These are phyloP conservation scores for Grosmannia clavigera DNA, from an alignment of 2,329 filamentous ascomycete genomes.

Conservation along the genomic window DNA sequence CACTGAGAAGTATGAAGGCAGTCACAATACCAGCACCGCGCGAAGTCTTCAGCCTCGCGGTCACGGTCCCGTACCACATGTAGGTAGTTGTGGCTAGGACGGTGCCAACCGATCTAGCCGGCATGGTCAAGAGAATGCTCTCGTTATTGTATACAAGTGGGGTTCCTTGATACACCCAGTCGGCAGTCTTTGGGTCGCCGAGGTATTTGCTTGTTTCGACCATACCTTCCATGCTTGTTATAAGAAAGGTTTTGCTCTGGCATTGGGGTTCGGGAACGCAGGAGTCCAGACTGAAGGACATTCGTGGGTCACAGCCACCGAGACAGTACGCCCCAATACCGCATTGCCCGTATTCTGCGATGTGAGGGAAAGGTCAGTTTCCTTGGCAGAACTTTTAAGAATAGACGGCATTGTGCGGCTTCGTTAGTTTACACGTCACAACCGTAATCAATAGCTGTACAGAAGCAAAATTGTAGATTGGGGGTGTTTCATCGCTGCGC, in stretches of 20 bases:
- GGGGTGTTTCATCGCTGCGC: too few species aligned
- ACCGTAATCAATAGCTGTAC: background rate
- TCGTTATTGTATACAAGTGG: conserved; percentile 52
- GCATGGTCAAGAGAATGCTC: conserved; percentile 78
- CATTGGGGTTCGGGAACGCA: conserved; percentile 81
- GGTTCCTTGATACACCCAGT: conserved; percentile 82
- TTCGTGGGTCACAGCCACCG: conserved; percentile 82
- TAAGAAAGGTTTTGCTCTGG: conserved; percentile 58
- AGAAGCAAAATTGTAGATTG: background rate
- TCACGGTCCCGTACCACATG: conserved; percentile 95
- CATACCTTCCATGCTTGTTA: conserved; percentile 60
- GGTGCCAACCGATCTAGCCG: conserved; percentile 71
- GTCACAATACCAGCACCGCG: conserved; percentile 86
- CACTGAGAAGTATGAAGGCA: conserved; percentile 88
- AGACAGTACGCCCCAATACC: conserved; percentile 92
- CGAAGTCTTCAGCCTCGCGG: conserved; percentile 72
- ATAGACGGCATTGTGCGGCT: background rate
- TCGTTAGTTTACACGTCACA: background rate
- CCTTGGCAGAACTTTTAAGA: background rate
- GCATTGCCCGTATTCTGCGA: conserved; percentile 83
- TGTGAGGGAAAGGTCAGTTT: background rate
- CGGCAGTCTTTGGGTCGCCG: conserved; percentile 63
- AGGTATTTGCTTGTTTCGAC: conserved; percentile 69
- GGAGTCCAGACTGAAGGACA: conserved; percentile 70
- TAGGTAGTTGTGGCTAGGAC: conserved; percentile 70